A percentile compares a stretch with the other conserved stretches of the same genome.
These are phyloP conservation scores for Quercus gilva DNA, from an alignment of 306 rosid genomes.

Conservation along the genomic window DNA sequence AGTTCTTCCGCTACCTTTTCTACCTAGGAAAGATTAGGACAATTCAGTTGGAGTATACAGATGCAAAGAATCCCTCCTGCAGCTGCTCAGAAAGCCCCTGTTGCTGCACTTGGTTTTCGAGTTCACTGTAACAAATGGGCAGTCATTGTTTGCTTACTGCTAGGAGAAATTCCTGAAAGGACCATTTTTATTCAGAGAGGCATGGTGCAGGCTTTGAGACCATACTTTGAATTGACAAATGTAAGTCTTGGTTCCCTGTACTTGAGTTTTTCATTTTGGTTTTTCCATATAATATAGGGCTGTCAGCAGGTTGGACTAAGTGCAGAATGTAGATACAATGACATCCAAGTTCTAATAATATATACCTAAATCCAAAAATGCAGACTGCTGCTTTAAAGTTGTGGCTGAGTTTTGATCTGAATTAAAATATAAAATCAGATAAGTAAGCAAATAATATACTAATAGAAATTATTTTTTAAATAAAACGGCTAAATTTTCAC, in stretches of 20 bases:
- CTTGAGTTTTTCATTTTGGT: not conserved
- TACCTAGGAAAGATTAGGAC: constrained; percentile 94
- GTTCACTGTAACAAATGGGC: constrained; percentile 24
- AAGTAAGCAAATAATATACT: too few species aligned
- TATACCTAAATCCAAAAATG: too few species aligned
- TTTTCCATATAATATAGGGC: not conserved
- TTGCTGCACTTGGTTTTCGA: constrained; percentile 89
- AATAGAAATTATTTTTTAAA: too few species aligned
- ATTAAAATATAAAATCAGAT: too few species aligned
- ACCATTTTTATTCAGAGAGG: constrained; percentile 94
- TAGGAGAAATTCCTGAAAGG: constrained; percentile 95
- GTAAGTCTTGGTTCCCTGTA: constrained; percentile 43
- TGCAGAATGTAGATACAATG: not conserved
- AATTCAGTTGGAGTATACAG: constrained; percentile 91
- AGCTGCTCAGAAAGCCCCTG: constrained; percentile 93
- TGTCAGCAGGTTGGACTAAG: not conserved
- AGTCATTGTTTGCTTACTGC: constrained; percentile 72
- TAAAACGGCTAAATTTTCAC: too few species aligned
- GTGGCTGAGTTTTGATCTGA: too few species aligned
- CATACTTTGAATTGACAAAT: constrained; percentile 94
- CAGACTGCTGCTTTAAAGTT: too few species aligned
- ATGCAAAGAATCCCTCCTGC: constrained; percentile 97
- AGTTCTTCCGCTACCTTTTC: constrained; percentile 90
- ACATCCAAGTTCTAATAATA: not conserved
- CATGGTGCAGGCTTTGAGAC: constrained; percentile 81